Percentiles rank a stretch among this genome's conserved stretches.
phyloP scores from a whole-genome alignment of 2,329 filamentous ascomycete genomes.

The Allantophomopsis lycopodina region DNA sequence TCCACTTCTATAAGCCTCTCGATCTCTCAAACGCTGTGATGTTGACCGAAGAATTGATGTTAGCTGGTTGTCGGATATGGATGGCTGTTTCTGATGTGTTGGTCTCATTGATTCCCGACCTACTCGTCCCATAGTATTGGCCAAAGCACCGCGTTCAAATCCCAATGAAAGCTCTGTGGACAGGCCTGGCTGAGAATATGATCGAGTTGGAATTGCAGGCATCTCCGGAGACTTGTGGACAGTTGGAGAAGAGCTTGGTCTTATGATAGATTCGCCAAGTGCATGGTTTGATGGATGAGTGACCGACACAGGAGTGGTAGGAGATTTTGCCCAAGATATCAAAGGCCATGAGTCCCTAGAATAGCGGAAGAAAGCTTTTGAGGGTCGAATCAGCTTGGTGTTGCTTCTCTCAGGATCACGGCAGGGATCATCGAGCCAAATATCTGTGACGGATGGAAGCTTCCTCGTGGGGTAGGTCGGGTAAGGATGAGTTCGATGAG shows the following conservation, averaged over 20 bases:
- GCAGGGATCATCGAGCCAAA: no score
- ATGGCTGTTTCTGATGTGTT: neutral
- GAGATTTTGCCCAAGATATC: neutral
- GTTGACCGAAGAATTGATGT: constrained; percentile 13
- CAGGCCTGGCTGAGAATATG: neutral
- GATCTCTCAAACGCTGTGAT: constrained; percentile 10
- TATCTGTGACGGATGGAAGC: no score
- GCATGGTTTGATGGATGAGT: neutral
- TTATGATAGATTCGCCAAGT: no score
- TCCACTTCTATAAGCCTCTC: constrained; percentile 2
- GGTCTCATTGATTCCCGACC: no score
- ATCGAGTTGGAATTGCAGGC: neutral
- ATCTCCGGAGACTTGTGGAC: no score
- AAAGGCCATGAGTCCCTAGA: neutral
- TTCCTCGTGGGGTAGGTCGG: neutral
- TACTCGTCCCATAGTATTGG: no score
- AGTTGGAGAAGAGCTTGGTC: no score
- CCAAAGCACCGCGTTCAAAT: no score
- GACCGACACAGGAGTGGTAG: neutral
- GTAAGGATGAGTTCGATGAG: neutral
- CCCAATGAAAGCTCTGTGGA: no score
- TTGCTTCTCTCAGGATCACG: no score
- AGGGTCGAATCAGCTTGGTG: neutral
- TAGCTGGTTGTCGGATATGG: constrained; percentile 10
- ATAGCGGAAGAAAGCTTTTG: neutral